Percentiles rank a stretch among this genome's conserved stretches.
These are phyloP conservation scores for Viola odorata DNA, from an alignment of 345 rosid genomes.

Conservation along the genomic window DNA sequence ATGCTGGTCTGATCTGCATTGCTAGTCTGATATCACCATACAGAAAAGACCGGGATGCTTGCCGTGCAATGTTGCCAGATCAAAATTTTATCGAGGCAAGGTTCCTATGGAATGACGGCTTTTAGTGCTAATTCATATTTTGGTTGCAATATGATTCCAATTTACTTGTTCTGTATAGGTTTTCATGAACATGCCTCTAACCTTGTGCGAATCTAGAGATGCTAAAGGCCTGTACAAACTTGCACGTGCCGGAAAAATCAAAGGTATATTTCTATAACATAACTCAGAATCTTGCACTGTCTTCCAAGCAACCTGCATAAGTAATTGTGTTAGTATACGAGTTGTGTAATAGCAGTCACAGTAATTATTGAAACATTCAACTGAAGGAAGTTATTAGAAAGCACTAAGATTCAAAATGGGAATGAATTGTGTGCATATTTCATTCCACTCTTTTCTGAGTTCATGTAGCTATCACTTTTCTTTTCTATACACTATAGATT, in stretches of 20 bases:
- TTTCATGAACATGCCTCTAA: constrained; percentile 79
- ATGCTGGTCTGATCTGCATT: constrained; percentile 83
- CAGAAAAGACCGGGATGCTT: constrained; percentile 78
- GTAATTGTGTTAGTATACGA: too few relatives aligned
- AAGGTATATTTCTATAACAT: constrained; percentile 37
- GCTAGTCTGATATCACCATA: constrained; percentile 93
- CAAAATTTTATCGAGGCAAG: constrained; percentile 73
- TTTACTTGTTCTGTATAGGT: constrained; percentile 39
- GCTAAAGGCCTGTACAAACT: constrained; percentile 88
- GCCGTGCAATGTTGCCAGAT: constrained; percentile 68
- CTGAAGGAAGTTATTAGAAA: too few relatives aligned
- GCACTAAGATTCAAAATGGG: too few relatives aligned
- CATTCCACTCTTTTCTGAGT: too few relatives aligned
- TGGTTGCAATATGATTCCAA: background rate
- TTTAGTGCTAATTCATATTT: too few relatives aligned
- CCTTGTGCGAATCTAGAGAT: constrained; percentile 82
- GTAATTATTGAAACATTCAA: too few relatives aligned
- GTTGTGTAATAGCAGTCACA: too few relatives aligned
- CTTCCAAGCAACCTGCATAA: too few relatives aligned
- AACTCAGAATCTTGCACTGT: background rate
- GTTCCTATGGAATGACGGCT: background rate
- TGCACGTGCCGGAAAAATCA: constrained; percentile 87
- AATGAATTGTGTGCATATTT: too few relatives aligned
- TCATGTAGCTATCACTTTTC: too few relatives aligned
- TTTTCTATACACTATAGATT: too few relatives aligned